A percentile compares a stretch with the other conserved stretches of the same genome.
Evolutionary conservation across 768 basidiomycete species (phyloP).

Genomic region (Tricholoma flavovirens): DNA sequence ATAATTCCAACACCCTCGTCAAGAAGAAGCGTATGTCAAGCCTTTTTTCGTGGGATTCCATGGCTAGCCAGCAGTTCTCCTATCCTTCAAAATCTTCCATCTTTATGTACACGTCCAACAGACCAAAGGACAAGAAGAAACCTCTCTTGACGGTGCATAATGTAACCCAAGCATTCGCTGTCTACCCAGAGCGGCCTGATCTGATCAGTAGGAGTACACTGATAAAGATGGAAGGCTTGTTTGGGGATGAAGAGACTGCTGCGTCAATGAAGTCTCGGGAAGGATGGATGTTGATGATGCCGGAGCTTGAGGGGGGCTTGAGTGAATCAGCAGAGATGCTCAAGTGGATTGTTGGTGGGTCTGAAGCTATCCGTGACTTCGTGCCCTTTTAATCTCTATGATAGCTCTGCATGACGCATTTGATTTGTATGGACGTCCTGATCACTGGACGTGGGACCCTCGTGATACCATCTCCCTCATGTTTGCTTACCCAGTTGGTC

Average conservation of each 20-base stretch:
- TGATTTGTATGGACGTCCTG: constrained; percentile 83
- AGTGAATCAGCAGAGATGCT: constrained; percentile 78
- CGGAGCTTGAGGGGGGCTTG: constrained; percentile 63
- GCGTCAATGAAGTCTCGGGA: constrained; percentile 61
- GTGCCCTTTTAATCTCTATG: constrained; percentile 9
- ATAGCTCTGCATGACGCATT: constrained; percentile 83
- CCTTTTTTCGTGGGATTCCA: constrained; percentile 50
- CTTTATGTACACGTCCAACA: constrained; percentile 55
- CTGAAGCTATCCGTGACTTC: background rate
- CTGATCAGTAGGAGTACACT: constrained; percentile 84
- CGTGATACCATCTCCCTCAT: constrained; percentile 77
- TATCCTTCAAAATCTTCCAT: constrained; percentile 35
- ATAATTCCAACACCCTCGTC: constrained; percentile 12
- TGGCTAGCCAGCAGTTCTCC: constrained; percentile 20
- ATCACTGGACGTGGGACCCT: constrained; percentile 85
- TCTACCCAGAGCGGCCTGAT: constrained; percentile 94
- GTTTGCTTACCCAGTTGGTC: constrained; percentile 91
- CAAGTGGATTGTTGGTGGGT: constrained; percentile 83
- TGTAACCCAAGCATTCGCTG: constrained; percentile 84
- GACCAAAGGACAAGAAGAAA: constrained; percentile 70
- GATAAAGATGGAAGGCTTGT: constrained; percentile 84
- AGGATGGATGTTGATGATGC: constrained; percentile 89
- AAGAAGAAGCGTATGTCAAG: constrained; percentile 61
- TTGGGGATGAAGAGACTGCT: constrained; percentile 74
- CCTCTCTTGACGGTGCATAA: constrained; percentile 62